Base-by-base conservation (phyloP, 2,329 filamentous ascomycete genomes). In the Talaromyces islandicus region DNA sequence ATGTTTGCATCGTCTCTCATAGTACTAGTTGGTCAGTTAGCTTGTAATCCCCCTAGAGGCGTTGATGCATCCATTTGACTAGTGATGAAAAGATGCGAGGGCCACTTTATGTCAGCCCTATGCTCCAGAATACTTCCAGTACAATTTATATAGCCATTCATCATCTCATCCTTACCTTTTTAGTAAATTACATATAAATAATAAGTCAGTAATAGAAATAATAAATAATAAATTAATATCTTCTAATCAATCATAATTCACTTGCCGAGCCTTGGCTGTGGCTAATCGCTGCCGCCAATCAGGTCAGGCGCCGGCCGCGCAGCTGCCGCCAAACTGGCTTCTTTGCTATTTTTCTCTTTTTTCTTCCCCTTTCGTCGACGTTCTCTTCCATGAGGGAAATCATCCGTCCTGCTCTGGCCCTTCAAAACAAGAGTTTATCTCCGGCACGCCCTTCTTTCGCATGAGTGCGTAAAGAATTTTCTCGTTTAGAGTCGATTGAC, bases 401-500 rank as follows among this genome's bases (percentile, higher is more conserved):
- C 43, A 19, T 46, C 21, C n/a, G 24, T 24, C 19, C 21, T 46
- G 43, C 9, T 46, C 7, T 24, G 17, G 30, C 30, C 21, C 43
- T 11, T 46, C 9, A 2, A 24, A 12, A 24, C 4, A 12, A 21
- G 21, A 46, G 21, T 11, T 21, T 21, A 46, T 9, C 48, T n/a
- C 25, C 19, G 24, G 48, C 48, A 52, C 24, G 7, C 21, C 30
- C 27, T 59, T 38, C 30, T 55, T 48, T 57, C 51, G 30, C n/a
- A 63, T 61, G 59, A 59, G 25, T 32, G 21, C 19, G 29, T 63
- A 24, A 60, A 50, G 52, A 11, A 56, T 54, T 38, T 52, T 41
- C 50, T 48, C 24, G 27, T 56, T 54, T 52, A 12, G 53, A 52
- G 53, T 56, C 55, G 53, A 55, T 54, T 59, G 59, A 57, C 61